Conservation (phyloP, 352 stramenopile genomes). For the Globisporangium okanoganense region DNA sequence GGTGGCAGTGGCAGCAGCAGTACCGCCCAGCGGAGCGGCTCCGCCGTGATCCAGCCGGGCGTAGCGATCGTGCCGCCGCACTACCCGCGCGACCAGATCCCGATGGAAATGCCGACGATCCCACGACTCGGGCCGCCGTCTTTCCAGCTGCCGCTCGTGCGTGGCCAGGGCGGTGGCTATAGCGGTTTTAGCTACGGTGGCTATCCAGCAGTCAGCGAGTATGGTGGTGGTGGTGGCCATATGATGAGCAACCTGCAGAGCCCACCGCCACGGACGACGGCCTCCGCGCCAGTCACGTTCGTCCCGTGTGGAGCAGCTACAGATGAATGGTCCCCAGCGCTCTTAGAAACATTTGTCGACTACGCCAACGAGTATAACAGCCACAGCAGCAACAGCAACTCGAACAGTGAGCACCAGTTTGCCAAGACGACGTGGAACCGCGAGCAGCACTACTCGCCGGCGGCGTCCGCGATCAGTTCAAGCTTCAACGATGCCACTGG, state of each 20-base stretch:
- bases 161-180: neutral
- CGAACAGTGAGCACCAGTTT: conserved; percentile 6
- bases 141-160: conserved; percentile 7
- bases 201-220: conserved; percentile 2
- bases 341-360: neutral
- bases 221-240: neutral
- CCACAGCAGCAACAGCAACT: neutral
- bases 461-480: conserved; percentile 12
- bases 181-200: neutral
- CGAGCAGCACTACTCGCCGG: conserved; percentile 14
- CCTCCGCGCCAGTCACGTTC: neutral
- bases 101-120: conserved; percentile 1
- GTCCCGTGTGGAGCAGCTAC: neutral
- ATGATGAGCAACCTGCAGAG: neutral
- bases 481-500: conserved; percentile 7
- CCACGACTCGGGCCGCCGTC: conserved; percentile 9
- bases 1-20: neutral
- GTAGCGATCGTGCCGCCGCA: conserved; percentile 17
- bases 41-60: conserved; percentile 18
- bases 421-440: conserved; percentile 11
- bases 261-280: neutral
- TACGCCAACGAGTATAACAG: conserved; percentile 1
- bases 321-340: neutral
- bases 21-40: neutral
- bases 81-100: conserved; percentile 10